These are phyloP conservation scores for Podospora fimiseda DNA, from an alignment of 495 filamentous ascomycete species.

Conservation along the genomic window DNA sequence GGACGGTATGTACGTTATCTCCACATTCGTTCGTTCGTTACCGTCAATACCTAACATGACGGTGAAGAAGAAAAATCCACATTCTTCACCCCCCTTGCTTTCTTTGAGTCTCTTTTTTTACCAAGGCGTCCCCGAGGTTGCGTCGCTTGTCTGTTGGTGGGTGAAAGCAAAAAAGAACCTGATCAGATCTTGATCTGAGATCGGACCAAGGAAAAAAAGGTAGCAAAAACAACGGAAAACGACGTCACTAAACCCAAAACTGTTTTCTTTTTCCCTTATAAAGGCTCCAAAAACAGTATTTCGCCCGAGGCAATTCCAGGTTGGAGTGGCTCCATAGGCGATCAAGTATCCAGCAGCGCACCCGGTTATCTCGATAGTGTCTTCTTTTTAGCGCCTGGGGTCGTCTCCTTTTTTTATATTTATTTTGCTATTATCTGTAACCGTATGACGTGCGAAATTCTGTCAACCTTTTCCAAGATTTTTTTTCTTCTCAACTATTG, in stretches of 20 bases:
- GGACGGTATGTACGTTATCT: too few relatives aligned
- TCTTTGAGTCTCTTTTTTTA: background rate
- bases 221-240: background rate
- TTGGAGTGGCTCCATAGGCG: background rate
- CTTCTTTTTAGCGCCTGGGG: background rate
- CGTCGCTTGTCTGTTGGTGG: too few relatives aligned
- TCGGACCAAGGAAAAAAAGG: background rate
- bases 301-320: background rate
- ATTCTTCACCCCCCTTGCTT: background rate
- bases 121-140: background rate
- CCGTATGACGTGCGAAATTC: conserved; percentile 6
- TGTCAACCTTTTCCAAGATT: background rate
- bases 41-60: background rate
- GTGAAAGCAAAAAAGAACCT: background rate
- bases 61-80: background rate
- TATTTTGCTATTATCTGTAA: background rate
- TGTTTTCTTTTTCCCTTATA: background rate
- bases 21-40: background rate
- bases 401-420: background rate
- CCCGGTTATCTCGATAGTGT: background rate
- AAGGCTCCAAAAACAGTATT: conserved; percentile 3
- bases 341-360: background rate
- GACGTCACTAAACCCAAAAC: background rate
- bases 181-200: background rate
- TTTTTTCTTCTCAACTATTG: background rate